Conservation (phyloP, 495 filamentous ascomycete genomes). For the Podospora australis region DNA sequence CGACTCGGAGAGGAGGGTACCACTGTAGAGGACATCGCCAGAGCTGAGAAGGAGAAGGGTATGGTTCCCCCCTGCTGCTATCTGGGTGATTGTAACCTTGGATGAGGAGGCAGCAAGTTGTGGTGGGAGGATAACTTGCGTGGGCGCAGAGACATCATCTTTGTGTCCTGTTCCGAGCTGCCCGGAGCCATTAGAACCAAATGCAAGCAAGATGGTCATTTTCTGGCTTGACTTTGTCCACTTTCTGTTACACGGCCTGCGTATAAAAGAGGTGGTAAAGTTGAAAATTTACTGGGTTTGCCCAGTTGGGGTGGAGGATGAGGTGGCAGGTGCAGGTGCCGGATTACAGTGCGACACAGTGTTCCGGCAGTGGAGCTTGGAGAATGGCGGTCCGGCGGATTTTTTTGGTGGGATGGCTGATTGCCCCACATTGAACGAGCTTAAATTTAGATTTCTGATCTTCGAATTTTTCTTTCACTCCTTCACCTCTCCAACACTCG, state of each 20-base stretch:
- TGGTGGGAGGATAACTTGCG: constrained; percentile 45
- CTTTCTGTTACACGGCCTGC: no score
- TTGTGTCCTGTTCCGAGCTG: constrained; percentile 76
- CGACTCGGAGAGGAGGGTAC: no score
- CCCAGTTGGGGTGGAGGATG: no score
- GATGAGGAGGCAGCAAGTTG: constrained; percentile 5
- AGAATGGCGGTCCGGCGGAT: neutral
- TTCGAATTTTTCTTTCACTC: constrained; percentile 8
- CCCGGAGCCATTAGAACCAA: constrained; percentile 86
- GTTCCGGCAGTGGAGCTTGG: no score
- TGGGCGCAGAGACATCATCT: constrained; percentile 65
- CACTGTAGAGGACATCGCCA: constrained; percentile 57
- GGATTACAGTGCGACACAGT: no score
- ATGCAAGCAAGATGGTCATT: constrained; percentile 53
- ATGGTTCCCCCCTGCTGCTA: constrained; percentile 82
- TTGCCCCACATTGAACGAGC: constrained; percentile 2
- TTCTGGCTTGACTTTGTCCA: neutral
- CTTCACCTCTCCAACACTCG: constrained; percentile 3
- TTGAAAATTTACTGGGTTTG: neutral
- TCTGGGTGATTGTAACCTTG: constrained; percentile 14
- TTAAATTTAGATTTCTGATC: constrained; percentile 9
- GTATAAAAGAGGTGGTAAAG: neutral
- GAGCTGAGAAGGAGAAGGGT: constrained; percentile 59
- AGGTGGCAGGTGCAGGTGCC: no score
- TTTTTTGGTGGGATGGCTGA: neutral